Evolutionary conservation across 495 filamentous ascomycete species (phyloP).

Genomic region (Cercophora samala): DNA sequence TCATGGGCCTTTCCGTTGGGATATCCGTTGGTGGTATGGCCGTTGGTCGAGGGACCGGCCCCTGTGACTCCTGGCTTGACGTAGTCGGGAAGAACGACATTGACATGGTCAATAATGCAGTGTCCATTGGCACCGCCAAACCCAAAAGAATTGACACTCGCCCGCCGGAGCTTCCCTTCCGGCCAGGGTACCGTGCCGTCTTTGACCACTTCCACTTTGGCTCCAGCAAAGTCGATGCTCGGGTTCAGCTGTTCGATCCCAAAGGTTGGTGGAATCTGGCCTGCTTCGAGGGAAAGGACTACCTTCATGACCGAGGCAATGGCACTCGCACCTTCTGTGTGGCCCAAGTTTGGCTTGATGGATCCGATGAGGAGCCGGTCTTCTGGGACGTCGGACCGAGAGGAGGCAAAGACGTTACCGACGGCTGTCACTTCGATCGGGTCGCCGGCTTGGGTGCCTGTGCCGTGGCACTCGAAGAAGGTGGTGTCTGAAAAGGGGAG

Average conservation of each 20-base stretch:
- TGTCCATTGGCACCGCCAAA: constrained; percentile 57
- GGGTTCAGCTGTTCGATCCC: constrained; percentile 43
- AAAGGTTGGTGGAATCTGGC: constrained; percentile 34
- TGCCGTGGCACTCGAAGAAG: constrained; percentile 41
- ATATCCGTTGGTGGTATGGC: neutral
- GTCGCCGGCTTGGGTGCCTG: constrained; percentile 37
- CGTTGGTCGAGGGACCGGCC: neutral
- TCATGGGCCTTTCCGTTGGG: neutral
- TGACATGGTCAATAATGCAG: constrained; percentile 42
- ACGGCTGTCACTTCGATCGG: constrained; percentile 37
- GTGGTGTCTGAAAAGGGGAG: constrained; percentile 42
- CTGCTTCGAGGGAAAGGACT: constrained; percentile 35
- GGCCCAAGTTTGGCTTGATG: constrained; percentile 47
- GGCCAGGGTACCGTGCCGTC: constrained; percentile 15
- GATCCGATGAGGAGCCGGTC: constrained; percentile 10
- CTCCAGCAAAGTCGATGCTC: constrained; percentile 23
- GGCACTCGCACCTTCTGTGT: constrained; percentile 38
- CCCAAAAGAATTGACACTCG: constrained; percentile 54
- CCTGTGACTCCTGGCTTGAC: neutral
- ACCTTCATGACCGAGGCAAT: constrained; percentile 41
- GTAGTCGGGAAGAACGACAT: neutral
- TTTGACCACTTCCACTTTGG: constrained; percentile 12
- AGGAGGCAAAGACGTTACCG: constrained; percentile 15
- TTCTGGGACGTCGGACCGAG: neutral
- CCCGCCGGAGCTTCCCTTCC: constrained; percentile 26